A percentile compares a stretch with the other conserved stretches of the same genome.
phyloP scores from a whole-genome alignment of 345 rosid species.

The Brassica rapa region DNA sequence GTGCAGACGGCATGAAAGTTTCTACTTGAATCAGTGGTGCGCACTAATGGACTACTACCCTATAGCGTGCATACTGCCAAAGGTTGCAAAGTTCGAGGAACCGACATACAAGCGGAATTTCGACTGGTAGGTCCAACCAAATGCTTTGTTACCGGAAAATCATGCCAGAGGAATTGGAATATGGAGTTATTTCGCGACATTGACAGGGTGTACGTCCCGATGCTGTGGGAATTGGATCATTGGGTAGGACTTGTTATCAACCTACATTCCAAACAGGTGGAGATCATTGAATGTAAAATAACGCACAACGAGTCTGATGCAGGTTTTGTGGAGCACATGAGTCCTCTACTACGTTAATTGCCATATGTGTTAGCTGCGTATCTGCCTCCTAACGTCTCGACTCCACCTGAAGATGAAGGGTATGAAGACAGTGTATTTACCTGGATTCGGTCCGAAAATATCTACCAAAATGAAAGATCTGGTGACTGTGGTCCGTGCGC shows the following conservation, averaged over 20 bases:
- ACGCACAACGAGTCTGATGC: background rate
- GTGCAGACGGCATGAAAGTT: background rate
- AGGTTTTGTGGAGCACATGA: background rate
- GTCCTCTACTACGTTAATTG: background rate
- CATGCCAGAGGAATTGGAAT: background rate
- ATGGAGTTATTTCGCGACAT: background rate
- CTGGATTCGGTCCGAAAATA: background rate
- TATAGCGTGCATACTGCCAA: background rate
- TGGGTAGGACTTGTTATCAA: background rate
- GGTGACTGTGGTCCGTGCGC: background rate
- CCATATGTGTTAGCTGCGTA: background rate
- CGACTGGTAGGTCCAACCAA: background rate
- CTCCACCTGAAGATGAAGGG: background rate
- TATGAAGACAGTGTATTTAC: background rate
- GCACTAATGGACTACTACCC: background rate
- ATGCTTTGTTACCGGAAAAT: background rate
- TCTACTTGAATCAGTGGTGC: background rate
- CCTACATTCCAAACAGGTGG: background rate
- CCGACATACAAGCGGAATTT: too few species aligned
- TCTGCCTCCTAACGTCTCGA: background rate
- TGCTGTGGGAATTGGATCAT: background rate
- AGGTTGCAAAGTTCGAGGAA: too few species aligned
- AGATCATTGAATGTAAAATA: background rate
- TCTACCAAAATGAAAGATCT: background rate
- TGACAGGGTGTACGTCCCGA: background rate